These are phyloP conservation scores for Wickerhamiella australiensis DNA, from an alignment of 805 yeast genomes.

Conservation along the genomic window DNA sequence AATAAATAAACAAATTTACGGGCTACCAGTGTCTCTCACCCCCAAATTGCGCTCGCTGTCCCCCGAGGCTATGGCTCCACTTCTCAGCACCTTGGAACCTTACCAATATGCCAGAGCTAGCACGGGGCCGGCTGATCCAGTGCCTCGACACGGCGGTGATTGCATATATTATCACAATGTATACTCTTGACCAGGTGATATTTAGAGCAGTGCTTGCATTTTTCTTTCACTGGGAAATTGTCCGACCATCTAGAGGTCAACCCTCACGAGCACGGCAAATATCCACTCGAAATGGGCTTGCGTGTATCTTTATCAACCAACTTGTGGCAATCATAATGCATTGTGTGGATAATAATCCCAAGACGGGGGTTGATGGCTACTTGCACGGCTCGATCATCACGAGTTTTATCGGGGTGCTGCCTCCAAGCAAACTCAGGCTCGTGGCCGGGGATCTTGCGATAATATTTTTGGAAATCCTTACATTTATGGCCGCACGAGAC, in stretches of 20 bases:
- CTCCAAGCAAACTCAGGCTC: slow-evolving; percentile 6
- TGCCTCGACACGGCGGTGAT: slow-evolving; percentile 1
- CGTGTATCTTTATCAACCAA: neutral
- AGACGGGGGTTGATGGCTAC: slow-evolving; percentile 10
- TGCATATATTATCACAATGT: slow-evolving; percentile 6
- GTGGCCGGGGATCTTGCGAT: slow-evolving; percentile 6
- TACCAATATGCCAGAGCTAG: neutral
- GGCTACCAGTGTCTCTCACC: too few relatives aligned
- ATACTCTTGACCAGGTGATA: slow-evolving; percentile 11
- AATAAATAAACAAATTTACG: too few relatives aligned
- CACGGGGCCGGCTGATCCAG: slow-evolving; percentile 5
- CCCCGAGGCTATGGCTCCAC: too few relatives aligned
- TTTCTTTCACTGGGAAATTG: slow-evolving; percentile 4
- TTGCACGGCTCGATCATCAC: slow-evolving; percentile 13
- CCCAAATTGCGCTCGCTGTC: too few relatives aligned
- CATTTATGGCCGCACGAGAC: slow-evolving; percentile 1
- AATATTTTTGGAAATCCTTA: neutral
- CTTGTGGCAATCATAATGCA: slow-evolving; percentile 6
- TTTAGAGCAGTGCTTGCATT: neutral
- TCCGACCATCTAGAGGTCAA: slow-evolving; percentile 5
- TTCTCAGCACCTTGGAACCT: neutral
- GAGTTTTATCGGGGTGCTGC: slow-evolving; percentile 13
- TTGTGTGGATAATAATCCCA: neutral
- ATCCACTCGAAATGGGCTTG: neutral
- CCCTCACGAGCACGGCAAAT: neutral